Evolutionary conservation across 306 rosid genomes (phyloP).

Genomic region (Coriaria nepalensis): DNA sequence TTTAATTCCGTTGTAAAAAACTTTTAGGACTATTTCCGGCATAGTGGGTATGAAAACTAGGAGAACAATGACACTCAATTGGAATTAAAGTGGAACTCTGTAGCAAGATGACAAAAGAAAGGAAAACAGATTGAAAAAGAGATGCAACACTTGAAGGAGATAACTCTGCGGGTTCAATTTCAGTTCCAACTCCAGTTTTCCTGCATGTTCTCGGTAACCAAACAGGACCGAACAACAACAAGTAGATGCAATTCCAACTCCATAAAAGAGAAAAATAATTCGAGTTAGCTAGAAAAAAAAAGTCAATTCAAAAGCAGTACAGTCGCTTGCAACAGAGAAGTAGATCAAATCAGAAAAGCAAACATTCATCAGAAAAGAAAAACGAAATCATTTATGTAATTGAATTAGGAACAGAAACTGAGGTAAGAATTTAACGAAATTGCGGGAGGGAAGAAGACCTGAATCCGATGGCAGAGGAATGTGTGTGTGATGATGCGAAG

Average conservation of each 20-base stretch:
- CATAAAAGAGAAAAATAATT: neutral
- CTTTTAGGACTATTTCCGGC: too few species aligned
- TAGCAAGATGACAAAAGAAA: neutral
- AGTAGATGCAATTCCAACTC: neutral
- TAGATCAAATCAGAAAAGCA: too few species aligned
- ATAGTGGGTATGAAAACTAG: too few species aligned
- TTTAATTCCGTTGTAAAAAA: too few species aligned
- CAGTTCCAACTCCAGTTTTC: neutral
- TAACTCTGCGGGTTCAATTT: too few species aligned
- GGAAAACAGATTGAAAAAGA: neutral
- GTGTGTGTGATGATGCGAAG: constrained; percentile 26
- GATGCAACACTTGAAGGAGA: too few species aligned
- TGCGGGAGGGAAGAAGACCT: constrained; percentile 21
- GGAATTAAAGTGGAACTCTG: neutral
- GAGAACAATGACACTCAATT: neutral
- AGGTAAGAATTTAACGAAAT: constrained; percentile 1
- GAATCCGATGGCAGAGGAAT: constrained; percentile 35
- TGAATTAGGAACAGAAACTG: constrained; percentile 6
- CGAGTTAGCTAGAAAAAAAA: neutral
- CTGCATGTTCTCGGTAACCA: constrained; percentile 6
- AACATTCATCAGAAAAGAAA: neutral
- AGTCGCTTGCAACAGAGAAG: neutral
- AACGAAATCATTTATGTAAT: neutral
- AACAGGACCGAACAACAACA: constrained; percentile 5
- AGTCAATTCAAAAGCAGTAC: neutral